Evolutionary conservation across 2,329 filamentous ascomycete genomes (phyloP).

Genomic region (Cercospora canescens): DNA sequence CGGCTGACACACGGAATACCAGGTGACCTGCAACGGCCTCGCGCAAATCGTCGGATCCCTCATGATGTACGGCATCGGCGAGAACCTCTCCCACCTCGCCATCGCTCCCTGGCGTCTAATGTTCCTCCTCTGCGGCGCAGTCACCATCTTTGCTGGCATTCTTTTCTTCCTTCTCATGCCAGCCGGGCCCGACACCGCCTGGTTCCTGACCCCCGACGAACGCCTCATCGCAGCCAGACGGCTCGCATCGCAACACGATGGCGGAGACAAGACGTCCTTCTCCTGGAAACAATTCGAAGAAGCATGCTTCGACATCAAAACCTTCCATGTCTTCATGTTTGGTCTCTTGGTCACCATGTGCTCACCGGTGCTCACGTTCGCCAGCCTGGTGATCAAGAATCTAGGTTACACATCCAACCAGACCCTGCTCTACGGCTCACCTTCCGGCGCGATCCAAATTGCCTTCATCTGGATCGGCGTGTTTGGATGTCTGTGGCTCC

Average conservation of each 20-base stretch:
- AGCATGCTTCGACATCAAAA: slow-evolving; percentile 45
- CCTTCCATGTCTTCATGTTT: slow-evolving; percentile 49
- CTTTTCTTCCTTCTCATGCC: slow-evolving; percentile 52
- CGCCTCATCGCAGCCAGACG: slow-evolving; percentile 43
- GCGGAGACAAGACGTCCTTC: slow-evolving; percentile 48
- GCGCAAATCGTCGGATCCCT: slow-evolving; percentile 49
- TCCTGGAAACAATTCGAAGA: slow-evolving; percentile 47
- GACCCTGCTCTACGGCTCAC: slow-evolving; percentile 51
- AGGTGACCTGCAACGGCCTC: slow-evolving; percentile 47
- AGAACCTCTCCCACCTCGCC: slow-evolving; percentile 36
- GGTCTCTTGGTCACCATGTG: slow-evolving; percentile 51
- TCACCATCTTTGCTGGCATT: slow-evolving; percentile 47
- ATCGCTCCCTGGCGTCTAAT: slow-evolving; percentile 50
- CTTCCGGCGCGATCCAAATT: slow-evolving; percentile 52
- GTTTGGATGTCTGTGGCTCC: slow-evolving; percentile 41
- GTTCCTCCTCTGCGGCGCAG: slow-evolving; percentile 53
- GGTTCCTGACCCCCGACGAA: slow-evolving; percentile 51
- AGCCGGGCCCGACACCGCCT: slow-evolving; percentile 47
- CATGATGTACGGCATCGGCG: slow-evolving; percentile 55
- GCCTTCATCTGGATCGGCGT: slow-evolving; percentile 50
- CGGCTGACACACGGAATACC: not conserved
- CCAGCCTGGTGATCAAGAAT: slow-evolving; percentile 51
- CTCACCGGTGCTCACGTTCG: slow-evolving; percentile 50
- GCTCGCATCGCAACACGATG: slow-evolving; percentile 41
- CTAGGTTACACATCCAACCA: slow-evolving; percentile 48